phyloP scores from a whole-genome alignment of 805 yeast species.

The Metschnikowia picachoensis region DNA sequence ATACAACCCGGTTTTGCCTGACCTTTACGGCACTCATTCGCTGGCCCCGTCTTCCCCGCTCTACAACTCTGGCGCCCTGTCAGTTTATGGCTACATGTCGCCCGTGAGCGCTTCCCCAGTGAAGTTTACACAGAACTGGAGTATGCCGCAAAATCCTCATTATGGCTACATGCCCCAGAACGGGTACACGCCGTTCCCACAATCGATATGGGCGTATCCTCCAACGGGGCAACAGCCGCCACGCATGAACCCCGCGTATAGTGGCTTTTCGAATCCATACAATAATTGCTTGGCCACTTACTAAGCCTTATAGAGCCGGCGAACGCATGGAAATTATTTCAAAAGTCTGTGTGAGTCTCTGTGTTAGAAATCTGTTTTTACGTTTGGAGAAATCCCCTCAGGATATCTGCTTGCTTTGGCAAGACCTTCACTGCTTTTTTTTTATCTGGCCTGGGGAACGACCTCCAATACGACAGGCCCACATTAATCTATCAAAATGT shows the following conservation, averaged over 20 bases:
- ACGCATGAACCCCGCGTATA: conserved; percentile 7
- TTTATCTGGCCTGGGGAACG: no score
- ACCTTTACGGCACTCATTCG: conserved; percentile 4
- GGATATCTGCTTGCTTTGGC: no score
- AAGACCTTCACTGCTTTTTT: no score
- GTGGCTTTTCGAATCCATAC: conserved; percentile 37
- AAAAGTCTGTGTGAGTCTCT: not conserved
- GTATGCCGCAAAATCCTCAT: not conserved
- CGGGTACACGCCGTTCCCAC: conserved; percentile 3
- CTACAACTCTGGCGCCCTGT: conserved; percentile 13
- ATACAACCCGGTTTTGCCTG: conserved; percentile 1
- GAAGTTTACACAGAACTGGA: conserved; percentile 20
- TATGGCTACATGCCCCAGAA: conserved; percentile 4
- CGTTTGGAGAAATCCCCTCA: no score
- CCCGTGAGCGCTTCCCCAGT: conserved; percentile 28
- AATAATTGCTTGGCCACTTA: conserved; percentile 25
- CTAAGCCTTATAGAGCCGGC: not conserved
- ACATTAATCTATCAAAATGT: no score
- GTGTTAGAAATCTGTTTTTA: no score
- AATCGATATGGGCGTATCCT: conserved; percentile 25
- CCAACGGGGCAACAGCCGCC: conserved; percentile 18
- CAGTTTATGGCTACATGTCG: conserved; percentile 21
- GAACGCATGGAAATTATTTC: not conserved
- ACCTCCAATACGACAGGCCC: no score
- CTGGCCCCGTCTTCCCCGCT: conserved; percentile 22